Base-by-base conservation (phyloP, 257 asterid genomes). In the Solanum stenotomum region DNA sequence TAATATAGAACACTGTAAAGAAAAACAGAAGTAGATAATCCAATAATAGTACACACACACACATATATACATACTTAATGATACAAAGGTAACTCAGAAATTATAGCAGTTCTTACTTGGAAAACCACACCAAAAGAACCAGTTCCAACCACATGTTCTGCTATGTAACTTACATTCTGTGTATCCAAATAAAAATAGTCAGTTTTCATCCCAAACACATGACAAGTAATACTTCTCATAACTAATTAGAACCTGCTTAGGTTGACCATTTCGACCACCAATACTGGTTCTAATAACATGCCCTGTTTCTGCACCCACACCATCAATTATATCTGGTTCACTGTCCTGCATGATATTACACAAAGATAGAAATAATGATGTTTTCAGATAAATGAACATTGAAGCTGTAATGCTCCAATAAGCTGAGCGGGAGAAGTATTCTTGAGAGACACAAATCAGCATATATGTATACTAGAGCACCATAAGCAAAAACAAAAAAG, bases 61-160 rank as follows among this genome's bases (percentile, higher is more conserved):
- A 9, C 37, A 6, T 33, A 71, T 16, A 29, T 12, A 71, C 38
- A 33, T 22, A 71, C n/a, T 31, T 71, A 15, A 8, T 8, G 78
- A 71, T 71, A 71, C 10, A 33, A 71, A 71, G 78, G 33, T 78
- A 71, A 83, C 27, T 46, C 59, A 86, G 56, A 86, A 86, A 20
- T 9, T 33, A 86, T 88, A 89, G 75, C 68, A 68, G 59, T 77
- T 87, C 94, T 92, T 94, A 96, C 99, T 91, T 96, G 99, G 89
- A 91, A 94, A 86, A 96, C 99, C 78, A 96, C 99, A 87, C 99
- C 99, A 89, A 96, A 96, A 56, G 99, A 96, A 87, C 99, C 99
- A 46, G 98, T 96, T 88, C 99, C 99, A 78, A 96, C 98, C 85
- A 96, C 98, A 91, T 96, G 99, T 91, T 96, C 99, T 82, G 99